Percentiles rank a stretch among this genome's conserved stretches.
These are phyloP conservation scores for Colletotrichum tamarilloi DNA, from an alignment of 2,329 filamentous ascomycete species.

Conservation along the genomic window DNA sequence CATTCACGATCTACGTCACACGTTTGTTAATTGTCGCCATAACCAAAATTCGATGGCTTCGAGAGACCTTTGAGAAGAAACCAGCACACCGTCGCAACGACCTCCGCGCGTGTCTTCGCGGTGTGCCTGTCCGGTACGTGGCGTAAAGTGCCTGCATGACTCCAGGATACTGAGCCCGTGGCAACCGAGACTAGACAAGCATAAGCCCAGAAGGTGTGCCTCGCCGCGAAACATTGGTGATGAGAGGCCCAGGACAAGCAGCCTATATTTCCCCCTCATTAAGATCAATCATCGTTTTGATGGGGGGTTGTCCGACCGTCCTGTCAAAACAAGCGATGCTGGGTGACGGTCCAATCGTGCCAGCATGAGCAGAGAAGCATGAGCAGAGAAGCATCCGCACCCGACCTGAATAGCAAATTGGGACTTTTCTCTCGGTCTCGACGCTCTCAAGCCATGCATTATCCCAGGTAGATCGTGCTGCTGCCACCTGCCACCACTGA, in stretches of 20 bases:
- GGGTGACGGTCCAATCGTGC: neutral
- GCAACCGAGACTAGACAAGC: conserved; percentile 32
- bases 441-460: neutral
- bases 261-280: conserved; percentile 31
- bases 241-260: conserved; percentile 25
- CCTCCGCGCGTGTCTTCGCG: conserved; percentile 13
- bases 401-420: neutral
- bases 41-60: neutral
- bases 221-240: conserved; percentile 30
- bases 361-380: conserved; percentile 5
- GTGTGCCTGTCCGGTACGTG: conserved; percentile 19
- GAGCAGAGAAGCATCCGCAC: conserved; percentile 11
- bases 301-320: neutral
- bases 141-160: conserved; percentile 37
- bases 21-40: neutral
- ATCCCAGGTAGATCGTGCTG: neutral
- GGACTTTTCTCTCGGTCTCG: neutral
- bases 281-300: neutral
- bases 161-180: conserved; percentile 28
- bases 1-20: neutral
- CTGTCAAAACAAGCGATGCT: neutral
- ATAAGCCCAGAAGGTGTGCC: conserved; percentile 27
- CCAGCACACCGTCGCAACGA: conserved; percentile 19
- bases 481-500: conserved; percentile 21
- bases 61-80: neutral